A percentile compares a stretch with the other conserved stretches of the same genome.
Conservation (phyloP, 2,329 filamentous ascomycete genomes). For the Pyrenochaeta sp. region DNA sequence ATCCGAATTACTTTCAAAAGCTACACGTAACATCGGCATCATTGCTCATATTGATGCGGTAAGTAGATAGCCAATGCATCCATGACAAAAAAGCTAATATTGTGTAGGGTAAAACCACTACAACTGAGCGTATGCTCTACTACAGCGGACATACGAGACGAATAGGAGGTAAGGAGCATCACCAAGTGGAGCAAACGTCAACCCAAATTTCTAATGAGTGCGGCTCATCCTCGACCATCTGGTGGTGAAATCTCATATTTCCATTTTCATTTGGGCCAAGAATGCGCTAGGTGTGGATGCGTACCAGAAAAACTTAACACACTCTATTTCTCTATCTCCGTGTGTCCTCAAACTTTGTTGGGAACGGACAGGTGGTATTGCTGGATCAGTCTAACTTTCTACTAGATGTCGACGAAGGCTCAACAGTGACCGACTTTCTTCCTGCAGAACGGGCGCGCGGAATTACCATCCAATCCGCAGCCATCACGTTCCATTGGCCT, state of each 20-base stretch:
- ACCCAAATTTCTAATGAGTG: background rate
- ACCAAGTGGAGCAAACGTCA: background rate
- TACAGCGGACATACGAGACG: conserved; percentile 90
- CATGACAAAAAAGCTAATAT: conserved; percentile 12
- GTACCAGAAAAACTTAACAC: no score
- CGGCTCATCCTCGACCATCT: background rate
- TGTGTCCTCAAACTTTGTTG: no score
- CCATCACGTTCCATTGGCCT: conserved; percentile 95
- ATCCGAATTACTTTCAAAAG: conserved; percentile 62
- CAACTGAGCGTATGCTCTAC: conserved; percentile 98
- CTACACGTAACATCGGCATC: conserved; percentile 95
- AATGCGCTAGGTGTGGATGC: no score
- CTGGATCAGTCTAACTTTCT: background rate
- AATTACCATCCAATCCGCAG: conserved; percentile 97
- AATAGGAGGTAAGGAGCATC: conserved; percentile 69
- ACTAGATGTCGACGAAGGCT: conserved; percentile 89
- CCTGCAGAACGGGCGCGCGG: conserved; percentile 90
- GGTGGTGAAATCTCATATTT: background rate
- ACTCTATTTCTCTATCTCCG: no score
- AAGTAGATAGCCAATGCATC: conserved; percentile 35
- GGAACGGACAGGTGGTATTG: no score
- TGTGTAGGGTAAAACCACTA: conserved; percentile 86
- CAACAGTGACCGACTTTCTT: conserved; percentile 96
- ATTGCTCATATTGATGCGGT: conserved; percentile 97
- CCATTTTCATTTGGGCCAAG: background rate